Base-by-base conservation (phyloP, 306 rosid species). In the Gynostemma pentaphyllum region DNA sequence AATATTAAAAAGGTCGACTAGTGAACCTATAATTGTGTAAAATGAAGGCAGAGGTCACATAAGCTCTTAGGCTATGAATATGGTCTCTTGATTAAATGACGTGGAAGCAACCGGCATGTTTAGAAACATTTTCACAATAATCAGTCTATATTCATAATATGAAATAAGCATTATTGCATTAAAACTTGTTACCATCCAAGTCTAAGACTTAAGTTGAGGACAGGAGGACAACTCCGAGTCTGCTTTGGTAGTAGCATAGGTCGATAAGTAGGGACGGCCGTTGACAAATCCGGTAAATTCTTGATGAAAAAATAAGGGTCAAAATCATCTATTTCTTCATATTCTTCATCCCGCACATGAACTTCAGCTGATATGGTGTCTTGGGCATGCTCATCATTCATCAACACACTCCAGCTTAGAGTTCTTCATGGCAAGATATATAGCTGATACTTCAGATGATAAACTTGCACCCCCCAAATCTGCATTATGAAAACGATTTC, bases 191-290 rank as follows among this genome's bases (percentile, higher is more conserved):
- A 94, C 99, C 99, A 64, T 94, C 99, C 80, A 94, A 86, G 77
- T 94, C 99, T 76, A 94, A 81, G 72, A 88, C 97, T 61, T 88
- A 97, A 64, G 90, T 82, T n/a, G n/a, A n/a, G n/a, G 34, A 84
- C 89, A 34, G 95, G 80, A 45, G 99, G 97, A 61, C 99, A 94
- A 74, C 99, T 89, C 81, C 99, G 88, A 27, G 99, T 94, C 78
- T 94, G 95, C 76, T 84, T 94, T 46, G 99, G 99, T 61, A 94
- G 84, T 74, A 94, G 80, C 80, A 86, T 41, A 9, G 72, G 86
- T 71, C 99, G 91, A 75, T 82, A 89, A 60, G 95, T 89, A 47
- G 99, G 99, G 74, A 94, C 99, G 47, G 89, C 95, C 0, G 83
- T 68, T 46, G 90, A 81, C 72, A 94, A 82, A 63, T 81, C 95